Conservation (phyloP, 1,139 yeast species). For the Wickerhamomyces sp. region DNA sequence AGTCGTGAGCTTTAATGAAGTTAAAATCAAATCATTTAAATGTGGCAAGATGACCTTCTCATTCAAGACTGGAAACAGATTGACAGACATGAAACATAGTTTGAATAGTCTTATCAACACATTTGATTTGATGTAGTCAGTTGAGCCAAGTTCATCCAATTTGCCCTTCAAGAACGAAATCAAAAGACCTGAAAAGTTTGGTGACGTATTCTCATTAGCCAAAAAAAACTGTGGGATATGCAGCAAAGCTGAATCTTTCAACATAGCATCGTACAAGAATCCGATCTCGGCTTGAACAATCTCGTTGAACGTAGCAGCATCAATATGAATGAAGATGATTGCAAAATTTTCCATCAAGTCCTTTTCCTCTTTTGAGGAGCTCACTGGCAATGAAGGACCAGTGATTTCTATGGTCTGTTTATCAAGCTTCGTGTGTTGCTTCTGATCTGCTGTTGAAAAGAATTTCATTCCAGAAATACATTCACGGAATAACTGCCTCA, state of each 20-base stretch:
- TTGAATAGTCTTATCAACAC: constrained; percentile 83
- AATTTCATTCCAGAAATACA: constrained; percentile 78
- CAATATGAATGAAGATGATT: constrained; percentile 87
- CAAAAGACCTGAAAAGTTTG: constrained; percentile 86
- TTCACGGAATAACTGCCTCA: constrained; percentile 75
- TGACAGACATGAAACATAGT: constrained; percentile 92
- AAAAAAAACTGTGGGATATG: constrained; percentile 92
- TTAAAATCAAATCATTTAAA: constrained; percentile 73
- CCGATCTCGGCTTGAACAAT: constrained; percentile 80
- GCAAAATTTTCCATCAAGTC: constrained; percentile 96
- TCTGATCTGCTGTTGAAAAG: constrained; percentile 53
- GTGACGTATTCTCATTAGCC: constrained; percentile 89
- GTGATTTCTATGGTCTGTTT: constrained; percentile 57
- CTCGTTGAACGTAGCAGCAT: constrained; percentile 94
- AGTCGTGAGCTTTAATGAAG: constrained; percentile 75
- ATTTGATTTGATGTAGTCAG: constrained; percentile 73
- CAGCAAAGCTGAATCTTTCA: constrained; percentile 78
- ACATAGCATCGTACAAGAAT: constrained; percentile 71
- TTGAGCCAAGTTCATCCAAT: constrained; percentile 74
- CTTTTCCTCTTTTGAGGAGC: constrained; percentile 88
- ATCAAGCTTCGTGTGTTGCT: constrained; percentile 27
- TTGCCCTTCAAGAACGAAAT: constrained; percentile 71
- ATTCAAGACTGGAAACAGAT: constrained; percentile 80
- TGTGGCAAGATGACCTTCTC: constrained; percentile 88
- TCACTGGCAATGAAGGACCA: constrained; percentile 77